Base-by-base conservation (phyloP, 1,284 basidiomycete genomes). In the Anthracocystis setariae region DNA sequence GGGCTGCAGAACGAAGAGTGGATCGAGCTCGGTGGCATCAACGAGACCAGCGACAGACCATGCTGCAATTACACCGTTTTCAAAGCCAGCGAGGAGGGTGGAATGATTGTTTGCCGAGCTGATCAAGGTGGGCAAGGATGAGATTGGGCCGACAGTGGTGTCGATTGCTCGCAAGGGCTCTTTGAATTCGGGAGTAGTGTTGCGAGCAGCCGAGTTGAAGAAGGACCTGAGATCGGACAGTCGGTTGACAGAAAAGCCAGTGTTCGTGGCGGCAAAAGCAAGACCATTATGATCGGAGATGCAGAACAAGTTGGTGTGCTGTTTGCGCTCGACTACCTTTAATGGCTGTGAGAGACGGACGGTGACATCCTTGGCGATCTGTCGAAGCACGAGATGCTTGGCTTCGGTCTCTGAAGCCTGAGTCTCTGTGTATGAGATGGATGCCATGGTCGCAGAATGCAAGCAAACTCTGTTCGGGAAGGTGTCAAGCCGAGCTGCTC, bases 351-450 rank as follows among this genome's bases (percentile, higher is more conserved):
- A 78, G n/a, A 81, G 51, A 29, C 79, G 72, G n/a, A 80, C 64
- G 23, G 54, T 75, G 42, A 79, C 79, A 60, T 77, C 76, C 35
- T 74, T 69, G n/a, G 71, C 66, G 18, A 81, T 43, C 55, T 81
- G 79, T 33, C 76, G 69, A 10, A 81, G 59, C 39, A 68, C 39
- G 21, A 78, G 61, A 37, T 69, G 64, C 71, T 78, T 32, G 87
- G 87, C 68, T 89, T 91, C 69, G 33, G 45, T 51, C 56, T 57
- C 65, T 35, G 63, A 48, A 44, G 50, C 21, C 62, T 51, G 17
- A 55, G 25, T 32, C 69, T 61, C 60, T 29, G 40, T 64, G 10
- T 67, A 49, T 15, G 46, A 33, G 23, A 66, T 33, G n/a, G 15
- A 43, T 24, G 29, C 35, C 27, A 52, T 61, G 48, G 15, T n/a